phyloP scores from a whole-genome alignment of 768 basidiomycete species.

The Strobilomyces dryophilus region DNA sequence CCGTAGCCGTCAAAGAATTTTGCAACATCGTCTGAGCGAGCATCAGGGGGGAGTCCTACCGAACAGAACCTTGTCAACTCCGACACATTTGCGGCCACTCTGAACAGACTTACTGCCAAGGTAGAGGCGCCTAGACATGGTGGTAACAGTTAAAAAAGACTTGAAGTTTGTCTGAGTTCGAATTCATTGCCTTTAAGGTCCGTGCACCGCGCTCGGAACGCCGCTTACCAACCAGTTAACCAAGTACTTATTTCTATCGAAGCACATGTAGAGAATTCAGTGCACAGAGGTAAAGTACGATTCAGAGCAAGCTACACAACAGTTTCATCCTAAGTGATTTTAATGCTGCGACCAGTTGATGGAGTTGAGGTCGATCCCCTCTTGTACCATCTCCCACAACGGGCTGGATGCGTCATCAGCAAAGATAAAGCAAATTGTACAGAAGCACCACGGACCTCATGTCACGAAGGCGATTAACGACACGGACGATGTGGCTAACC shows the following conservation, averaged over 20 bases:
- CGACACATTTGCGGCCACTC: constrained; percentile 2
- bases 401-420: constrained; percentile 48
- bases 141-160: constrained; percentile 31
- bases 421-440: constrained; percentile 3
- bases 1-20: constrained; percentile 92
- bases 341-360: constrained; percentile 88
- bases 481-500: constrained; percentile 76
- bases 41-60: constrained; percentile 77
- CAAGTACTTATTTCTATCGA: no score
- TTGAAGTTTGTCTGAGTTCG: constrained; percentile 29
- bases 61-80: not conserved
- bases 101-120: constrained; percentile 62
- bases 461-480: constrained; percentile 86
- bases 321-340: constrained; percentile 5
- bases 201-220: constrained; percentile 19
- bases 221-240: no score
- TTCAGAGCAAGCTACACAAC: constrained; percentile 3
- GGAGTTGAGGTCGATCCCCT: constrained; percentile 92
- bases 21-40: constrained; percentile 77
- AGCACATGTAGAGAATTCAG: no score
- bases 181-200: constrained; percentile 29
- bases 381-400: constrained; percentile 99
- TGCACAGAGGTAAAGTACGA: constrained; percentile 7
- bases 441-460: constrained; percentile 63
- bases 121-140: constrained; percentile 82